Conservation (phyloP, 1,139 yeast genomes). For the Hyphopichia khmerensis region DNA sequence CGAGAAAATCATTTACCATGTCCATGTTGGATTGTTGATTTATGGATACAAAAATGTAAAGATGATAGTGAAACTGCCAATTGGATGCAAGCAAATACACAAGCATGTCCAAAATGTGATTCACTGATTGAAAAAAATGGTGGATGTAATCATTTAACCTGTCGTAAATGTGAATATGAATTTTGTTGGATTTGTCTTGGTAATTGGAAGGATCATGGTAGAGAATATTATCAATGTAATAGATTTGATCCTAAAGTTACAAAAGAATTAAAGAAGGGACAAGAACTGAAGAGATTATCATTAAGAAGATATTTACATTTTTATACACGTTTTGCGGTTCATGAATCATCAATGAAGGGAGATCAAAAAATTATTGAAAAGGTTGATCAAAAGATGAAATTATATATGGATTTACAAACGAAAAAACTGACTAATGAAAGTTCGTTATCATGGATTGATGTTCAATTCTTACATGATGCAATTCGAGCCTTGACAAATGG, state of each 20-base stretch:
- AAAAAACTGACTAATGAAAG: slow-evolving; percentile 26
- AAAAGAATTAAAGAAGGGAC: slow-evolving; percentile 29
- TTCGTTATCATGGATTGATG: slow-evolving; percentile 82
- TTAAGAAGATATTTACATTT: slow-evolving; percentile 74
- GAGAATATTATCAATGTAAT: slow-evolving; percentile 66
- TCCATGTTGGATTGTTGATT: slow-evolving; percentile 66
- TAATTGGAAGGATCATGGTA: slow-evolving; percentile 73
- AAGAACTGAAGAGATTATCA: slow-evolving; percentile 37
- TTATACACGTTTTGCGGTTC: slow-evolving; percentile 73
- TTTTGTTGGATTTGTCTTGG: slow-evolving; percentile 94
- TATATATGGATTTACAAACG: slow-evolving; percentile 40
- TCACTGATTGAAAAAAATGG: slow-evolving; percentile 80
- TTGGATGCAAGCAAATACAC: slow-evolving; percentile 90
- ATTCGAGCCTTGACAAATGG: slow-evolving; percentile 65
- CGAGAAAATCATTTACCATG: slow-evolving; percentile 81
- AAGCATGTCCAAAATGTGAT: slow-evolving; percentile 72
- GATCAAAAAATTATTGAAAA: slow-evolving; percentile 64
- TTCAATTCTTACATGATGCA: slow-evolving; percentile 77
- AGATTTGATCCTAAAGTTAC: slow-evolving; percentile 46
- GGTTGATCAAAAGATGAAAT: slow-evolving; percentile 64
- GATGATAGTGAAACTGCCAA: slow-evolving; percentile 88
- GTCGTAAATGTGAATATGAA: slow-evolving; percentile 72
- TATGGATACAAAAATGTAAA: slow-evolving; percentile 78
- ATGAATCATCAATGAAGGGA: slow-evolving; percentile 73
- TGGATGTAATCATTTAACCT: slow-evolving; percentile 95